Evolutionary conservation across 2,329 filamentous ascomycete species (phyloP).

Genomic region (Neonectria sp.): DNA sequence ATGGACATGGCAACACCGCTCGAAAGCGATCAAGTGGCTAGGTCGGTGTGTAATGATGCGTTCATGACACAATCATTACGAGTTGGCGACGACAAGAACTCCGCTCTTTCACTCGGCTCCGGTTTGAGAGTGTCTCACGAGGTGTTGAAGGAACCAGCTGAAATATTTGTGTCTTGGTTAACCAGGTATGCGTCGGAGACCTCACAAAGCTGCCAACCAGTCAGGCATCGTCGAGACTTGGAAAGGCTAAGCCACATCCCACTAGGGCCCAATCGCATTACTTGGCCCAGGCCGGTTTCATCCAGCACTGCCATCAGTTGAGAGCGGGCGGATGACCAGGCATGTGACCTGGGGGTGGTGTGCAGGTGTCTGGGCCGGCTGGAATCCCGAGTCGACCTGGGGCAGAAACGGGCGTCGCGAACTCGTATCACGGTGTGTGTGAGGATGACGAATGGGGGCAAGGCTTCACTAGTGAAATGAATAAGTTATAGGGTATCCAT

Average conservation of each 20-base stretch:
- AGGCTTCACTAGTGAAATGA: constrained; percentile 32
- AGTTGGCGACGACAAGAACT: constrained; percentile 6
- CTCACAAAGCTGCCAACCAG: constrained; percentile 30
- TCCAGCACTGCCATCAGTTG: constrained; percentile 23
- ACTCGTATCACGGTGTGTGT: constrained; percentile 41
- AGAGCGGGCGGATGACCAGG: constrained; percentile 29
- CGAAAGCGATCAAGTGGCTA: not conserved
- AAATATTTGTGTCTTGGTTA: constrained; percentile 14
- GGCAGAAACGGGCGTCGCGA: constrained; percentile 32
- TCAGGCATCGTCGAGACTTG: constrained; percentile 13
- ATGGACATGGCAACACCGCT: not conserved
- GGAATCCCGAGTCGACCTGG: constrained; percentile 32
- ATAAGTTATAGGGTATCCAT: constrained; percentile 26
- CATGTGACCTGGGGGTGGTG: constrained; percentile 41
- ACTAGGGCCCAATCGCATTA: constrained; percentile 31
- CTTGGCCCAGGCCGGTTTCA: constrained; percentile 14
- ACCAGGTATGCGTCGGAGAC: constrained; percentile 33
- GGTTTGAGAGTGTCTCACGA: constrained; percentile 26
- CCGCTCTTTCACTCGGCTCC: not conserved
- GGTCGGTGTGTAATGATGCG: constrained; percentile 19
- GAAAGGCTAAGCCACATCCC: constrained; percentile 21
- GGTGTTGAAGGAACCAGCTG: constrained; percentile 21
- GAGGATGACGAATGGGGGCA: constrained; percentile 37
- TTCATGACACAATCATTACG: constrained; percentile 35
- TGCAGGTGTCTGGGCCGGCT: constrained; percentile 37